These are phyloP conservation scores for Phytophthora cryptogea DNA, from an alignment of 352 stramenopile genomes.

Conservation along the genomic window DNA sequence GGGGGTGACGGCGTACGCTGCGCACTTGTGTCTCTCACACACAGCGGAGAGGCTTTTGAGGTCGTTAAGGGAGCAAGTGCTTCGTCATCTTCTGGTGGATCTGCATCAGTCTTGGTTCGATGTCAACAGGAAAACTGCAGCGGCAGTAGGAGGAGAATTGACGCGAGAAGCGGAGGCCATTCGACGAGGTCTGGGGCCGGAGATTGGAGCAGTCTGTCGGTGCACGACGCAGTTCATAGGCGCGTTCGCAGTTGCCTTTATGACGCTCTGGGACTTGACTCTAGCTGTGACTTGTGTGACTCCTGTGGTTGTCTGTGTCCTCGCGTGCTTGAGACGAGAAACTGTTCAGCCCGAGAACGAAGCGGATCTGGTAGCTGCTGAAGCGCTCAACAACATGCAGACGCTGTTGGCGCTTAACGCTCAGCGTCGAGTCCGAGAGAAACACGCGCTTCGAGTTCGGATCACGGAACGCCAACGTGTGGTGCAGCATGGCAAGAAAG, in stretches of 20 bases:
- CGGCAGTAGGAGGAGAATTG: conserved; percentile 9
- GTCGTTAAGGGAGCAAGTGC: conserved; percentile 24
- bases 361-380: conserved; percentile 20
- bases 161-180: conserved; percentile 25
- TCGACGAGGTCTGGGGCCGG: conserved; percentile 24
- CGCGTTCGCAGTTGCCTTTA: conserved; percentile 19
- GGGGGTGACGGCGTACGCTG: conserved; percentile 23
- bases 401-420: conserved; percentile 38
- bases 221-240: conserved; percentile 26
- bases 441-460: conserved; percentile 26
- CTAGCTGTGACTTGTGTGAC: conserved; percentile 18
- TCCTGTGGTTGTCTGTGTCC: conserved; percentile 11
- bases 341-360: conserved; percentile 8
- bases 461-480: conserved; percentile 14
- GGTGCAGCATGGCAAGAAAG: conserved; percentile 11
- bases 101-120: conserved; percentile 31
- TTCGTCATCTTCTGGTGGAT: conserved; percentile 28
- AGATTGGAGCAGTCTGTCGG: conserved; percentile 19
- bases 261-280: conserved; percentile 31
- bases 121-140: neutral
- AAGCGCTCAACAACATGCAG: conserved; percentile 34
- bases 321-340: neutral
- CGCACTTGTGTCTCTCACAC: conserved; percentile 33
- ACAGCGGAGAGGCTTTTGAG: conserved; percentile 19
- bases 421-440: conserved; percentile 28